phyloP scores from a whole-genome alignment of 805 yeast genomes.

The Candida odintsovae region DNA sequence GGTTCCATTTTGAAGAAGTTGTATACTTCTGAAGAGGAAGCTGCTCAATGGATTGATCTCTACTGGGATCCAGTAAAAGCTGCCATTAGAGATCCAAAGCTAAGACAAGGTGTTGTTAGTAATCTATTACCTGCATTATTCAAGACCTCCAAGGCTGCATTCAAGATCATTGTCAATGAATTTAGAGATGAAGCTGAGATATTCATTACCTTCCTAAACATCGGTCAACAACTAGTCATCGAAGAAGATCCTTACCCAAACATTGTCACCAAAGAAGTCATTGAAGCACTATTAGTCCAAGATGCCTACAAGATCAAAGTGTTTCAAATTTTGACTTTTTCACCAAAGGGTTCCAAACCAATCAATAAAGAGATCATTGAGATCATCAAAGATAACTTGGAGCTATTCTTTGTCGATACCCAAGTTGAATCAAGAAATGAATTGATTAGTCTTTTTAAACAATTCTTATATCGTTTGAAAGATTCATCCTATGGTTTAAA shows the following conservation, averaged over 20 bases:
- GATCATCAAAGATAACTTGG: slow-evolving; percentile 38
- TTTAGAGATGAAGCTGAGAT: slow-evolving; percentile 30
- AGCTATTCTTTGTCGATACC: slow-evolving; percentile 53
- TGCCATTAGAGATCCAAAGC: slow-evolving; percentile 8
- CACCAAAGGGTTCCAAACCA: slow-evolving; percentile 56
- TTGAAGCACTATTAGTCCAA: slow-evolving; percentile 40
- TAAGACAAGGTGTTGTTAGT: slow-evolving; percentile 41
- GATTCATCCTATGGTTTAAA: slow-evolving; percentile 59
- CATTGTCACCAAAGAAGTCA: slow-evolving; percentile 27
- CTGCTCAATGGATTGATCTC: slow-evolving; percentile 15
- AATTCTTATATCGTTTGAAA: slow-evolving; percentile 57
- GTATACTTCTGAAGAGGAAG: slow-evolving; percentile 25
- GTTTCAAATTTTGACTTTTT: slow-evolving; percentile 53
- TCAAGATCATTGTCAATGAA: slow-evolving; percentile 31
- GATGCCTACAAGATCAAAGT: slow-evolving; percentile 43
- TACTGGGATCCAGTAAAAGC: slow-evolving; percentile 20
- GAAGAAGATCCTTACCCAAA: slow-evolving; percentile 44
- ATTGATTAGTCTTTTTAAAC: slow-evolving; percentile 54
- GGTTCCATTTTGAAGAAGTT: slow-evolving; percentile 33
- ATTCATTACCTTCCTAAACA: slow-evolving; percentile 49
- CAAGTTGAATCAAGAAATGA: slow-evolving; percentile 66
- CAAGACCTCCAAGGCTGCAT: slow-evolving; percentile 41
- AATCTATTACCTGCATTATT: slow-evolving; percentile 64
- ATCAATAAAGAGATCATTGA: slow-evolving; percentile 41
- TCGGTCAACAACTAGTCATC: slow-evolving; percentile 58